Percentiles rank a stretch among this genome's conserved stretches.
These are phyloP conservation scores for Tetrapisispora nanseiensis DNA, from an alignment of 805 yeast genomes.

Conservation along the genomic window DNA sequence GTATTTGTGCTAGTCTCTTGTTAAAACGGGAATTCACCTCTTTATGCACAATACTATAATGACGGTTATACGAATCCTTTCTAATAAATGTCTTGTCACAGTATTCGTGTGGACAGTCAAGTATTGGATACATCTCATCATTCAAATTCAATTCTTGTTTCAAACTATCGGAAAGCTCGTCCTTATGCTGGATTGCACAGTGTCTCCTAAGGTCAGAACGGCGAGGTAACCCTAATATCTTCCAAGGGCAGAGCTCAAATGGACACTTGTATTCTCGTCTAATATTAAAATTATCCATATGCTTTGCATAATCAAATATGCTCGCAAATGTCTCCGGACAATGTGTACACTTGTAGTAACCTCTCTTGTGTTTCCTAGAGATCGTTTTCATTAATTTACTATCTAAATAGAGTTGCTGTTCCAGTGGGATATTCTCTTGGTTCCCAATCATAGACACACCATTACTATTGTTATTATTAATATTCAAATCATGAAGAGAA, in stretches of 20 bases:
- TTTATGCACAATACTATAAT: slow-evolving; percentile 41
- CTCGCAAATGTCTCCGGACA: slow-evolving; percentile 34
- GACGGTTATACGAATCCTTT: slow-evolving; percentile 46
- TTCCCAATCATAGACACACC: too few species aligned
- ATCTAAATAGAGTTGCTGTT: slow-evolving; percentile 22
- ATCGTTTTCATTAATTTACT: slow-evolving; percentile 16
- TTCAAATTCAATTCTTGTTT: slow-evolving; percentile 22
- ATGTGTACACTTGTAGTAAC: slow-evolving; percentile 39
- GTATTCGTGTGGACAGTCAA: slow-evolving; percentile 24
- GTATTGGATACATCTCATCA: slow-evolving; percentile 24
- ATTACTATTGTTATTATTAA: too few species aligned
- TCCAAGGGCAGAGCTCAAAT: slow-evolving; percentile 39
- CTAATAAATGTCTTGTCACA: slow-evolving; percentile 44
- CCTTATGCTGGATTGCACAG: slow-evolving; percentile 38
- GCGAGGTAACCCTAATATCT: slow-evolving; percentile 39
- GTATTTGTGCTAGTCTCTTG: slow-evolving; percentile 24
- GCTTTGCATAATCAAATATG: slow-evolving; percentile 33
- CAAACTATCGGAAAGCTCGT: slow-evolving; percentile 21
- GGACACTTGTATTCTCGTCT: slow-evolving; percentile 38
- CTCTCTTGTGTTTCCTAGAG: slow-evolving; percentile 32
- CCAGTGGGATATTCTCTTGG: slow-evolving; percentile 2
- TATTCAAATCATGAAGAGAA: too few species aligned
- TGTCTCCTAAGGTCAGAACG: slow-evolving; percentile 42
- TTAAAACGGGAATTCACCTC: slow-evolving; percentile 34
- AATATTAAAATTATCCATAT: slow-evolving; percentile 35